These are phyloP conservation scores for Rhizophora mangle DNA, from an alignment of 345 rosid species.

Conservation along the genomic window DNA sequence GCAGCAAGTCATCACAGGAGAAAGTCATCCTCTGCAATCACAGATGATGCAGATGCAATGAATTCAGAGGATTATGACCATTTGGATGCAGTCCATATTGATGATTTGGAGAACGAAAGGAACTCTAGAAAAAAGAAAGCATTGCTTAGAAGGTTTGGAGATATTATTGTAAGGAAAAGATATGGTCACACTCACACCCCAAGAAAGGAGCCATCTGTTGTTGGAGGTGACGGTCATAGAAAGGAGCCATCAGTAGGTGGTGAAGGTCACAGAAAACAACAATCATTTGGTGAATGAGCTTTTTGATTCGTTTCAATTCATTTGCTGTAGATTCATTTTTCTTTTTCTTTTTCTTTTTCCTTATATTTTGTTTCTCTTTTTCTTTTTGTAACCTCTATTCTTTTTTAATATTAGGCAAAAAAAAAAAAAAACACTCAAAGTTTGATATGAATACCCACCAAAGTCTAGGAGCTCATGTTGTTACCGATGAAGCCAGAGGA, in stretches of 20 bases:
- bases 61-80: conserved; percentile 52
- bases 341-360: too few relatives aligned
- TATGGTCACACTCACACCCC: conserved; percentile 21
- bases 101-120: conserved; percentile 50
- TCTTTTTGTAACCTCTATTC: too few relatives aligned
- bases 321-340: background rate
- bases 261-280: conserved; percentile 12
- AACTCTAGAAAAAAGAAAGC: conserved; percentile 67
- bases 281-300: background rate
- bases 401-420: too few relatives aligned
- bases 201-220: conserved; percentile 8
- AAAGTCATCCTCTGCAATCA: conserved; percentile 36
- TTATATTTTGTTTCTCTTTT: too few relatives aligned
- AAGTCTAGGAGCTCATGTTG: too few relatives aligned
- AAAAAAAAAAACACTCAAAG: too few relatives aligned
- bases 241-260: conserved; percentile 5
- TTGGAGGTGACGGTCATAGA: conserved; percentile 1
- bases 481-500: too few relatives aligned
- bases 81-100: conserved; percentile 40
- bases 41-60: conserved; percentile 39
- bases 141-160: conserved; percentile 66
- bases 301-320: background rate
- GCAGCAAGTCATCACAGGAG: conserved; percentile 36
- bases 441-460: too few relatives aligned
- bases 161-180: conserved; percentile 51